Base-by-base conservation (phyloP, 1,139 yeast genomes). In the Arxiozyma telluris region DNA sequence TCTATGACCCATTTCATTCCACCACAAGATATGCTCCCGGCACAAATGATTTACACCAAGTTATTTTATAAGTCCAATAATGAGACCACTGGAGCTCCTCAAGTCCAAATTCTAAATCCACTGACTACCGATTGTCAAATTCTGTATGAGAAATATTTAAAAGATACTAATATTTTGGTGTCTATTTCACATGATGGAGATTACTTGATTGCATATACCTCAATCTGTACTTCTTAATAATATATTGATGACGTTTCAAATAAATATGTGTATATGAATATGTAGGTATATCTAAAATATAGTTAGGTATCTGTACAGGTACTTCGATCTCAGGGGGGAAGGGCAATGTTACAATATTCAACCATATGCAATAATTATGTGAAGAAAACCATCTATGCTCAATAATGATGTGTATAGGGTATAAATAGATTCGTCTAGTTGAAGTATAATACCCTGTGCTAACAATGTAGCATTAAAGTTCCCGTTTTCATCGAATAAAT, bases 351-450 rank as follows among this genome's bases (percentile, higher is more conserved):
- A 22, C 12, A 34, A 34, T 15, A 34, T 34, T 34, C 6, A 8
- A 45, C n/a, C 7, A 11, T 34, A 41, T 23, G 25, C 38, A n/a
- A 53, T 22, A 18, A 46, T 23, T 23, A 89, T 67, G 67, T 90
- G 93, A 59, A 90, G 69, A 65, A 87, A 88, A 50, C 91, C 90
- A 69, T 91, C 98, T 49, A 84, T 70, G 61, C 82, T 83, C 62
- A 76, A 74, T 57, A 86, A 78, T 18, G 75, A 67, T 15, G 64
- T 63, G 74, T 84, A 84, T 15, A 88, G 60, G 5, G 81, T 84
- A 12, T 68, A 63, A 15, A 88, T 55, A 0, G 80, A 77, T 0
- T 76, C 69, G 3, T 73, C 65, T 53, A 76, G 54, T 0, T 82
- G 80, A 1, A 83, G 66, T 12, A 72, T 70, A 1, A 87, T 76